Base-by-base conservation (phyloP, 106 monocot species). In the Narthecium ossifragum region DNA sequence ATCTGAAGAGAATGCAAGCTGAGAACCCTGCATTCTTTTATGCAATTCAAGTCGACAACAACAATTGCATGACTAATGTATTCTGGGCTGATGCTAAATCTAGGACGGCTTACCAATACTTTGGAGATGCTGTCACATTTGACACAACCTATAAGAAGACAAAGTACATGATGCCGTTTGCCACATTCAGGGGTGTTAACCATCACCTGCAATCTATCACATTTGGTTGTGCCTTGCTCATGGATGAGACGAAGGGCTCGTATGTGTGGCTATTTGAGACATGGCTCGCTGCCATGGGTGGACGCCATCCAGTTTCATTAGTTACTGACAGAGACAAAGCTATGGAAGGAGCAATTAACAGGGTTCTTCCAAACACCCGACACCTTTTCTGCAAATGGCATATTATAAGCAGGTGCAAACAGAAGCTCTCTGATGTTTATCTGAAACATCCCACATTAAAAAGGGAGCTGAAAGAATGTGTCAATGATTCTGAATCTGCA, bases 141-240 rank as follows among this genome's bases (percentile, higher is more conserved):
- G 93, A 94, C 64, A 90, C 90, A 0, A 86, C 77, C n/a, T 90
- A 94, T 49, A 94, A 80, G 71, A 94, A 89, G 49, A 86, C 85
- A 5, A 89, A 94, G 53, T 88, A 93, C 63, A 93, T 93, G 93
- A 83, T 94, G 93, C 93, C 93, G 0, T 90, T 94, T 36, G 93
- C 83, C 0, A 73, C 75, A 3, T 94, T 94, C 53, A 74, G 82
- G 57, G 93, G 93, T 6, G 71, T 94, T 49, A 94, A 89, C 53
- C 79, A 94, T 70, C 93, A 94, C 62, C 52, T 85, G 36, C 89
- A 94, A 63, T 65, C 75, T 17, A 80, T 94, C 18, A 75, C 66
- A 18, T 94, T 94, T 61, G 93, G 93, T 1, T 89, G 82, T 60
- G 82, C 82, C 3, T 73, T 94, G 52, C 76, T 94, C 14, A 85